Evolutionary conservation across 2,329 filamentous ascomycete genomes (phyloP), one percentile per base, ranked within the genome.

Genomic region (Beauveria sp.): DNA sequence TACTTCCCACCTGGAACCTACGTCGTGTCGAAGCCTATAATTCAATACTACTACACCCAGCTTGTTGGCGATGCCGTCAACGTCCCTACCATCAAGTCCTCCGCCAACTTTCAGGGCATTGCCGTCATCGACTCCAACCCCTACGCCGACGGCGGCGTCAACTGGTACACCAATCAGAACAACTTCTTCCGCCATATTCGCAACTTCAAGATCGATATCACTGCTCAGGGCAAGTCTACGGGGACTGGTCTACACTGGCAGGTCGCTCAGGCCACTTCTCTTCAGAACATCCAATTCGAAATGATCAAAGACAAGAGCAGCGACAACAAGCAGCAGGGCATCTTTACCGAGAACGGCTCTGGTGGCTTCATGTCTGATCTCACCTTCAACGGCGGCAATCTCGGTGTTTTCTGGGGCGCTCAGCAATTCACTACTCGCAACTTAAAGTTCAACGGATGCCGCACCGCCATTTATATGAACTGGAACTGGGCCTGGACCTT

Each of bases 1-100:
- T 98, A 96, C 79, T 96, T 98, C 79, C 93, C 92, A 45, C 80
- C 90, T 12, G 93, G 93, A 66, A 96, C 86, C 61, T 98, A 97
- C 71, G 70, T 89, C 20, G 87, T 98, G 67, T 91, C 86, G 71
- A 82, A 80, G 69, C 90, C 93, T 24, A 85, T 98, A 66, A 76
- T 92, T 57, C 88, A 92, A 72, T 88, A 88, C 74, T 98, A 98
- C 81, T 96, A 96, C 79, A 96, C 93, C 10, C 92, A 97, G 73
- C 85, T 98, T 64, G 81, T 97, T 42, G 93, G 93, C 62, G 92
- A 98, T 77, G 86, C 88, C 54, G 71, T 84, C 68, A 79, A 83
- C 65, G 74, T 87, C 16, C 92, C 93, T 0, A 87, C 87, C 0
- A 80, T 97, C 73, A 91, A 93, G 78, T 88, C 89, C 3, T 74